These are phyloP conservation scores for Kingdonia uniflora DNA, from an alignment of 164 flowering plant species.

Conservation along the genomic window DNA sequence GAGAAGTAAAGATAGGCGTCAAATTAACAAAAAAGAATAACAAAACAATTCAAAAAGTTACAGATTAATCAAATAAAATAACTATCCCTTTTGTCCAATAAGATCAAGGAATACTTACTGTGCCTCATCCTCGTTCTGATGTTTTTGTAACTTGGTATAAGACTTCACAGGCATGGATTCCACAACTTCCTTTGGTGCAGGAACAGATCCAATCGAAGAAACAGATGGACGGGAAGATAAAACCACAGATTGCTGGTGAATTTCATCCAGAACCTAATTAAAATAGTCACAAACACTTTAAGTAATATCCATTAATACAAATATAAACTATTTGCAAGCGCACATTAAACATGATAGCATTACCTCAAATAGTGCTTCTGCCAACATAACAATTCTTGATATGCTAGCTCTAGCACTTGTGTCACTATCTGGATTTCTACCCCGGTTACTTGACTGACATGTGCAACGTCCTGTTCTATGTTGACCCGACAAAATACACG, in stretches of 20 bases:
- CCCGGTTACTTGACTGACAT: conserved; percentile 39
- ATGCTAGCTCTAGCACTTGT: conserved; percentile 81
- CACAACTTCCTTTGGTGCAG: conserved; percentile 88
- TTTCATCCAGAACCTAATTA: conserved; percentile 95
- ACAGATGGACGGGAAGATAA: conserved; percentile 78
- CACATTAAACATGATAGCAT: conserved; percentile 1
- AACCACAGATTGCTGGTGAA: conserved; percentile 97
- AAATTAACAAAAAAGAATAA: too few species aligned
- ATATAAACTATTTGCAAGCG: neutral
- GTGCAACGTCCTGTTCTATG: conserved; percentile 74
- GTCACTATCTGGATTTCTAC: conserved; percentile 48
- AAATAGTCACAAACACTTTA: conserved; percentile 16
- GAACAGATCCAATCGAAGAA: conserved; percentile 84
- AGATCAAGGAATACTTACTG: conserved; percentile 44
- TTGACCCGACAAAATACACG: conserved; percentile 82
- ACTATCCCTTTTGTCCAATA: neutral
- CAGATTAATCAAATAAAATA: neutral
- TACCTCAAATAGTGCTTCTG: conserved; percentile 98
- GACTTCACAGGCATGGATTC: conserved; percentile 70
- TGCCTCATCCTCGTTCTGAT: conserved; percentile 55
- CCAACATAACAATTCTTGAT: conserved; percentile 93
- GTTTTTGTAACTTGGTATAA: conserved; percentile 40
- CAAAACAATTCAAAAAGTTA: neutral
- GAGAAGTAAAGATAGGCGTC: neutral
- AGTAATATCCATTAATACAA: conserved; percentile 7